Conservation (phyloP, 768 basidiomycete genomes). For the Rickenella mellea region DNA sequence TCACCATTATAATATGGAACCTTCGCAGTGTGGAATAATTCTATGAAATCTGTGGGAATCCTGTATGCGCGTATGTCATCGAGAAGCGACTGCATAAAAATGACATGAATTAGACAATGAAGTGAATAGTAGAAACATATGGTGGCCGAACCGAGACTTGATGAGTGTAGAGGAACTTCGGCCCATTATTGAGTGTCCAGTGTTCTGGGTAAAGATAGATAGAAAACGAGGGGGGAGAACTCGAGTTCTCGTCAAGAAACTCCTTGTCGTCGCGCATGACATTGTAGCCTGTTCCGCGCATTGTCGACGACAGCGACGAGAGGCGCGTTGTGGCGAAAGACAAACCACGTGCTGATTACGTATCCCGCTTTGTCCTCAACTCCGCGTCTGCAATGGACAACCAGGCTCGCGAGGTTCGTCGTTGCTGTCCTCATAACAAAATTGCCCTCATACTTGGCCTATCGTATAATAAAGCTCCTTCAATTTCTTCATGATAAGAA, state of each 20-base stretch:
- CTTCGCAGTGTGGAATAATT: conserved; percentile 62
- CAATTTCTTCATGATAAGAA: conserved; percentile 82
- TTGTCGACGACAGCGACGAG: conserved; percentile 4
- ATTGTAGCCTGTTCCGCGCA: conserved; percentile 70
- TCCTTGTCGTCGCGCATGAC: conserved; percentile 55
- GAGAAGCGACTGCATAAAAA: conserved; percentile 50
- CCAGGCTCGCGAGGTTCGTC: conserved; percentile 31
- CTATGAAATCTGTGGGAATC: conserved; percentile 80
- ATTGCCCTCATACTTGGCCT: conserved; percentile 1
- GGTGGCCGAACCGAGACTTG: conserved; percentile 45
- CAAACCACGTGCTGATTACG: conserved; percentile 1
- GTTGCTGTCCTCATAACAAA: not conserved
- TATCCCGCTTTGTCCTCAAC: not conserved
- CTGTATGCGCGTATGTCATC: conserved; percentile 78
- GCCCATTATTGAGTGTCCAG: conserved; percentile 73
- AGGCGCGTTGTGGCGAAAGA: not conserved
- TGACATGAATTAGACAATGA: conserved; percentile 3
- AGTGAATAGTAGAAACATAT: not conserved
- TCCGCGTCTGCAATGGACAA: conserved; percentile 29
- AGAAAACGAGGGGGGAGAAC: conserved; percentile 62
- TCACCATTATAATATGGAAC: conserved; percentile 81
- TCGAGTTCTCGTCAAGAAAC: conserved; percentile 47
- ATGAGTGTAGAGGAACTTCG: conserved; percentile 72
- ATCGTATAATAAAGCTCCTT: conserved; percentile 45
- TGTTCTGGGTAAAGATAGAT: conserved; percentile 71